phyloP scores from a whole-genome alignment of 108 stramenopile species.

The Skeletonema marinoi region DNA sequence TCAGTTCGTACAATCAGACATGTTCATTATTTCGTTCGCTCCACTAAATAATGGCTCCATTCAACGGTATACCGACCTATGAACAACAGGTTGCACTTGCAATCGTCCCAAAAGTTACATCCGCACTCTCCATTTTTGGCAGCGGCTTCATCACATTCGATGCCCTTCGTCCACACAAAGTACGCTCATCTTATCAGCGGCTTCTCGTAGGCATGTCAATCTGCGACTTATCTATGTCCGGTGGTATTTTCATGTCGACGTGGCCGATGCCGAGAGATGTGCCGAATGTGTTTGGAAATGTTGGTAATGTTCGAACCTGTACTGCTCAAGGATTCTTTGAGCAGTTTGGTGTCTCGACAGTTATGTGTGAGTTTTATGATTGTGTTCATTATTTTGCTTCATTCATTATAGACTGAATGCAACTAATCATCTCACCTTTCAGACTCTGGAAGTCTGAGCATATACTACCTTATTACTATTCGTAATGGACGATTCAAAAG shows the following conservation, averaged over 20 bases:
- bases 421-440: constrained; percentile 51
- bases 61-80: not conserved
- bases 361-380: too few relatives aligned
- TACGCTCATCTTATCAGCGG: not conserved
- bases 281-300: constrained; percentile 34
- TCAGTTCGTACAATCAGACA: not conserved
- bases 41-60: not conserved
- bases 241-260: constrained; percentile 38
- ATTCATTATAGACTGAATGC: not conserved
- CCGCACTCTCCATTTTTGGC: constrained; percentile 1
- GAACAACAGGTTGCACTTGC: not conserved
- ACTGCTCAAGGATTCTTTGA: constrained; percentile 63
- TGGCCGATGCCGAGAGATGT: constrained; percentile 33
- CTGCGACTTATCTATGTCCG: constrained; percentile 5
- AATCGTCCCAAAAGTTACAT: constrained; percentile 1
- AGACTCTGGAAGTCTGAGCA: constrained; percentile 54
- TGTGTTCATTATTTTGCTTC: too few relatives aligned
- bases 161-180: not conserved
- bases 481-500: constrained; percentile 12
- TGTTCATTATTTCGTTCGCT: too few relatives aligned
- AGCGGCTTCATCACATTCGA: constrained; percentile 1
- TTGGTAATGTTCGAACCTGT: constrained; percentile 49
- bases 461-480: constrained; percentile 13
- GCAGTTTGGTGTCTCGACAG: constrained; percentile 37
- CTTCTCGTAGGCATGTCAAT: constrained; percentile 15